Percentiles rank a stretch among this genome's conserved stretches.
phyloP scores from a whole-genome alignment of 352 stramenopile species.

The Blastocystis hominis region DNA sequence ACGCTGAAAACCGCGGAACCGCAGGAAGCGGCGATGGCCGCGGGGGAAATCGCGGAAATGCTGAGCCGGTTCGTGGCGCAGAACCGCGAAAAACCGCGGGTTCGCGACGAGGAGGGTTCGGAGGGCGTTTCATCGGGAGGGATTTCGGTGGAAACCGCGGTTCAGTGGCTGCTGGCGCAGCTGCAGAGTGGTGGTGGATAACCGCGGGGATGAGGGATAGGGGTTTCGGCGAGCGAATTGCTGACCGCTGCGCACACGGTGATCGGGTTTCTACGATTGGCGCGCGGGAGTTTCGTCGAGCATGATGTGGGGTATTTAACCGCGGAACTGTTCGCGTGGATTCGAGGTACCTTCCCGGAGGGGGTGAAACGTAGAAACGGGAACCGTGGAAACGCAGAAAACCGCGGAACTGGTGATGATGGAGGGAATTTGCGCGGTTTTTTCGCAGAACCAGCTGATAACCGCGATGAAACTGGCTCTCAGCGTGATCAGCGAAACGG shows the following conservation, averaged over 20 bases:
- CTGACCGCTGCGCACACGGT: background rate
- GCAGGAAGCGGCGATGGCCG: too few relatives aligned
- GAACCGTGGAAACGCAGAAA: background rate
- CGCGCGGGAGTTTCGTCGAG: background rate
- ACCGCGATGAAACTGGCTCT: background rate
- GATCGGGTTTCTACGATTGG: background rate
- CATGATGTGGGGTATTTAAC: background rate
- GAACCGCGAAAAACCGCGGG: background rate
- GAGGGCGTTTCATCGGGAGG: too few relatives aligned
- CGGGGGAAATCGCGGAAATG: background rate
- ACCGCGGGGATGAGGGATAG: background rate
- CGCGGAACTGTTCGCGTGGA: background rate
- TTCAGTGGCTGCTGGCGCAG: background rate
- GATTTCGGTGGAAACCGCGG: background rate
- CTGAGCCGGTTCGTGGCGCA: background rate
- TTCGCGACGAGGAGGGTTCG: background rate
- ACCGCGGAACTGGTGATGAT: background rate
- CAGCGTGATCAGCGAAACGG: background rate
- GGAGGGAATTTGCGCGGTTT: background rate
- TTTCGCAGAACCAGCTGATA: background rate
- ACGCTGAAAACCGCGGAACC: background rate
- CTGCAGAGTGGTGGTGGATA: background rate
- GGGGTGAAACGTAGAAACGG: background rate
- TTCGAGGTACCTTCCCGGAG: too few relatives aligned
- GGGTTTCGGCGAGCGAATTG: background rate